Conservation (phyloP, 139 green algal genomes). For the Chlorella sp. region DNA sequence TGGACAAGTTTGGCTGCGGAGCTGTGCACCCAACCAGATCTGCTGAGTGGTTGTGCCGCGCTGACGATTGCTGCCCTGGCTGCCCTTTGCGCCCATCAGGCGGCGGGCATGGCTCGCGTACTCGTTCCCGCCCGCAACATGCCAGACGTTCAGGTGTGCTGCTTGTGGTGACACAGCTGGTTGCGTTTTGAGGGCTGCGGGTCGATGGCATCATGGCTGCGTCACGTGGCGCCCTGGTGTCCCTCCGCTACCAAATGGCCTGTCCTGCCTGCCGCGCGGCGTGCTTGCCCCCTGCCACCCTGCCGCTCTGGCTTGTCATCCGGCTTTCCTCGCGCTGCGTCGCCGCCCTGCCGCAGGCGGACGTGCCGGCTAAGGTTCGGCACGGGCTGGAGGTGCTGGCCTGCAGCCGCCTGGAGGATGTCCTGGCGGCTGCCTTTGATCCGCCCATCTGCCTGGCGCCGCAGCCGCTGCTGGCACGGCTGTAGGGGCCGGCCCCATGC, state of each 20-base stretch:
- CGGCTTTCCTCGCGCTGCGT: no score
- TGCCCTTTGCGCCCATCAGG: not conserved
- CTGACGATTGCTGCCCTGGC: no score
- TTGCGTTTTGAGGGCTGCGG: no score
- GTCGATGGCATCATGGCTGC: no score
- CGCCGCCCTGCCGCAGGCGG: conserved; percentile 17
- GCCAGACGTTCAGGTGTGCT: conserved; percentile 81
- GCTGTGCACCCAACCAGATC: no score
- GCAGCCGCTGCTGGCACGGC: not conserved
- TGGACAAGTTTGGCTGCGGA: no score
- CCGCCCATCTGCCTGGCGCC: conserved; percentile 56
- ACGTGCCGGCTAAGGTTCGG: conserved; percentile 47
- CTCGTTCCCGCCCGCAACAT: conserved; percentile 93
- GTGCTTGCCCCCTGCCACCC: not conserved
- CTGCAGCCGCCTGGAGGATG: conserved; percentile 53
- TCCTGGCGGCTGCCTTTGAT: conserved; percentile 66
- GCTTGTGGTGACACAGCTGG: no score
- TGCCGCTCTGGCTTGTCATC: no score
- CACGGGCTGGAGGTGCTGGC: conserved; percentile 47
- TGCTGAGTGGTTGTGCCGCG: no score
- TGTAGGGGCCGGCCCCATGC: not conserved
- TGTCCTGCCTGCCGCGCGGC: not conserved
- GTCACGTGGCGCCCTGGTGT: conserved; percentile 16
- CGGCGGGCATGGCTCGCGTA: conserved; percentile 64
- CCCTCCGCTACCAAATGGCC: no score